phyloP scores from a whole-genome alignment of 169 alveolate genomes.

The Plasmodium malariae region DNA sequence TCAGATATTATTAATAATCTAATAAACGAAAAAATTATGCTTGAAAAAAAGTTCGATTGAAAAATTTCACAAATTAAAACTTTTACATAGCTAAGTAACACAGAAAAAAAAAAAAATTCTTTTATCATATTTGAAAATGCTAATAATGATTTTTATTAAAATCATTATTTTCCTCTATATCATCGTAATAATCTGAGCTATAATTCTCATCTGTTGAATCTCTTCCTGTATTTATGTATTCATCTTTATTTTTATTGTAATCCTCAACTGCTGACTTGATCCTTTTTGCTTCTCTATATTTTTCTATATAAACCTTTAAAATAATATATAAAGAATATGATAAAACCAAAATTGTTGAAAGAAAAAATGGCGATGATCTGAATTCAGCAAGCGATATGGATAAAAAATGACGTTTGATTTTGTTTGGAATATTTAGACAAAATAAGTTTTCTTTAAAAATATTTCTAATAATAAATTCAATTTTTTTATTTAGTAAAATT shows the following conservation, averaged over 20 bases:
- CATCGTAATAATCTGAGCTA: conserved; percentile 15
- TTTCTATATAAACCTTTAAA: conserved; percentile 76
- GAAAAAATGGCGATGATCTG: conserved; percentile 59
- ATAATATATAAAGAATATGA: conserved; percentile 73
- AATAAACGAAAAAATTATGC: conserved; percentile 34
- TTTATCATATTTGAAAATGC: not conserved
- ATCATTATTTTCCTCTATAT: conserved; percentile 32
- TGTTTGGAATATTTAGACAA: conserved; percentile 21
- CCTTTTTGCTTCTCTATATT: conserved; percentile 72
- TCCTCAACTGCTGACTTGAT: conserved; percentile 61
- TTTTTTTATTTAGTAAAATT: conserved; percentile 41
- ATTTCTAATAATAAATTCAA: conserved; percentile 24
- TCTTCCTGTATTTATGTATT: conserved; percentile 69
- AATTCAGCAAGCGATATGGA: conserved; percentile 50
- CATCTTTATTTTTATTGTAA: conserved; percentile 63
- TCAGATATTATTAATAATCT: conserved; percentile 67
- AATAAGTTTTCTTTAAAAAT: conserved; percentile 43
- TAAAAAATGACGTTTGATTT: conserved; percentile 23
- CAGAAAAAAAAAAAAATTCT: not conserved
- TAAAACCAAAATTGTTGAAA: conserved; percentile 69
- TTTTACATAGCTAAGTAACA: not conserved
- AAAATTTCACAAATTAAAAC: conserved; percentile 1
- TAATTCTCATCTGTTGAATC: conserved; percentile 52
- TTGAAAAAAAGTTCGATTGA: conserved; percentile 40
- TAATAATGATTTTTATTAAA: conserved; percentile 23